Evolutionary conservation across 2,329 filamentous ascomycete species (phyloP).

Genomic region (Sclerotiophoma versabilis): DNA sequence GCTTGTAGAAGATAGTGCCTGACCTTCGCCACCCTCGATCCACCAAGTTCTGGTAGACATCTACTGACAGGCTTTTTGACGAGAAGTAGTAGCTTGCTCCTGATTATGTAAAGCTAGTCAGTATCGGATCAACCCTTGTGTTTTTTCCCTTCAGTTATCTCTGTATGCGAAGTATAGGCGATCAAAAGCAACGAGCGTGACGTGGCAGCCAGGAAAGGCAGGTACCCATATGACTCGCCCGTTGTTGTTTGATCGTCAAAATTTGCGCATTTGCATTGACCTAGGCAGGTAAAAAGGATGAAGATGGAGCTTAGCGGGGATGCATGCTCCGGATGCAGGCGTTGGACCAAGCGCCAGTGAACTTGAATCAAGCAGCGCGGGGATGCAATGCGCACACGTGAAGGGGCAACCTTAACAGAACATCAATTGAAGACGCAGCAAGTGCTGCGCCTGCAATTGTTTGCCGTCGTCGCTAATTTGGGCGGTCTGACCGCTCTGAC

Average conservation of each 20-base stretch:
- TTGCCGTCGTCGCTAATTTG: constrained; percentile 5
- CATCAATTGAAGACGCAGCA: constrained; percentile 27
- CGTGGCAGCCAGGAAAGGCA: constrained; percentile 19
- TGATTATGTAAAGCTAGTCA: constrained; percentile 51
- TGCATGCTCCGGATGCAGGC: constrained; percentile 18
- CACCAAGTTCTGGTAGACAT: constrained; percentile 74
- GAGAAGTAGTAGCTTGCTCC: constrained; percentile 77
- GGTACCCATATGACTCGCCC: constrained; percentile 8
- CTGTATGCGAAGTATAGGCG: constrained; percentile 6
- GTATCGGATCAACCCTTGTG: too few relatives aligned
- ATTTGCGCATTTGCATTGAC: constrained; percentile 1
- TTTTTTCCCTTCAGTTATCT: constrained; percentile 21
- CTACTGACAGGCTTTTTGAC: constrained; percentile 66
- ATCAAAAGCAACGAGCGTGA: constrained; percentile 10
- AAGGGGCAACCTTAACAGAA: constrained; percentile 38
- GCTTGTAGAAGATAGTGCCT: constrained; percentile 74
- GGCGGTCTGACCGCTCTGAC: constrained; percentile 20
- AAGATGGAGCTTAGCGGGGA: constrained; percentile 27
- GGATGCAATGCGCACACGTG: constrained; percentile 28
- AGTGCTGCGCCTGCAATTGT: constrained; percentile 14
- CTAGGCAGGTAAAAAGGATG: constrained; percentile 6
- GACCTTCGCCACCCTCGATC: constrained; percentile 77
- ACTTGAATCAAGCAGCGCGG: constrained; percentile 24
- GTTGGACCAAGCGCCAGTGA: constrained; percentile 11
- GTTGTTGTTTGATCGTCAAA: constrained; percentile 6